Evolutionary conservation across 306 rosid genomes (phyloP).

Genomic region (Leucaena leucocephala): DNA sequence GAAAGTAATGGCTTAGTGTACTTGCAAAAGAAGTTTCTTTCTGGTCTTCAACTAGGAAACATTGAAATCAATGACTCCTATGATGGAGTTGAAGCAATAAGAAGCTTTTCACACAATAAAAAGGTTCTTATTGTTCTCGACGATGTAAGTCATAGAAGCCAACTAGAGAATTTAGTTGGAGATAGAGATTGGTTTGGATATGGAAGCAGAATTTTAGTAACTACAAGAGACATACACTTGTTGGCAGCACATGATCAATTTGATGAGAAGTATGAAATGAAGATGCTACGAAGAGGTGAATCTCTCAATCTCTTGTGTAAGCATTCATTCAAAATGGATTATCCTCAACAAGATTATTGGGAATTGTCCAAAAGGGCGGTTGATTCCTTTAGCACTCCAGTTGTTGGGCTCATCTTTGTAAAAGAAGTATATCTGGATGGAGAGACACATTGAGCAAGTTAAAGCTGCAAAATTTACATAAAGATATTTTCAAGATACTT

Average conservation of each 20-base stretch:
- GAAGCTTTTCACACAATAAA: background rate
- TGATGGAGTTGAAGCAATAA: background rate
- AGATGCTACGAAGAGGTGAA: background rate
- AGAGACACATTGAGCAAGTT: background rate
- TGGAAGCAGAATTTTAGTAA: constrained; percentile 3
- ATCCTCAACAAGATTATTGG: constrained; percentile 10
- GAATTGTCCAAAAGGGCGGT: background rate
- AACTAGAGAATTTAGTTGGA: background rate
- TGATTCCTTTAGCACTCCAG: constrained; percentile 14
- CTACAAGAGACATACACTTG: background rate
- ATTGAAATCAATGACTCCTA: background rate
- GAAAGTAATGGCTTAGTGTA: background rate
- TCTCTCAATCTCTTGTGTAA: background rate
- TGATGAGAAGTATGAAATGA: background rate
- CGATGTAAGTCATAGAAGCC: background rate
- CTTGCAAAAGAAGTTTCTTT: constrained; percentile 2
- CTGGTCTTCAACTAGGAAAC: background rate
- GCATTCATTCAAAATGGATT: background rate
- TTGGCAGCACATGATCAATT: background rate
- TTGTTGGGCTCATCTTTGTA: background rate
- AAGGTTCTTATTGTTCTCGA: constrained; percentile 4
- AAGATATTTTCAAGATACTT: constrained; percentile 14
- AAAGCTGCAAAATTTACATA: background rate
- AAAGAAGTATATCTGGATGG: constrained; percentile 14
- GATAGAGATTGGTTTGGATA: background rate